These are phyloP conservation scores for Daldinia childiae DNA, from an alignment of 495 filamentous ascomycete species.

Conservation along the genomic window DNA sequence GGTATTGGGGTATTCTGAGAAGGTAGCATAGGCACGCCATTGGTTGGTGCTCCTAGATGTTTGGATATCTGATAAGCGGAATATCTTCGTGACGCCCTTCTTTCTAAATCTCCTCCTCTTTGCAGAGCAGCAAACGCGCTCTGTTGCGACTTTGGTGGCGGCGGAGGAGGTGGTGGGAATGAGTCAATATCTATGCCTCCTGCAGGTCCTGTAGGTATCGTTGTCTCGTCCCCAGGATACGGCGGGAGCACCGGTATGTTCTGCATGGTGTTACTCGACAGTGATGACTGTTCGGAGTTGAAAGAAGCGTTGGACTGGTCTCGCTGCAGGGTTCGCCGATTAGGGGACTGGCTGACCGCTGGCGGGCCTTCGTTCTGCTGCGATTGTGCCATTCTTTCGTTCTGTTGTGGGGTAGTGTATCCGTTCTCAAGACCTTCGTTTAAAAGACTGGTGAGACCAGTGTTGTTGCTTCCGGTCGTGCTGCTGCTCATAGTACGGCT, in stretches of 20 bases:
- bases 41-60: conserved; percentile 81
- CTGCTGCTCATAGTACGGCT: conserved; percentile 72
- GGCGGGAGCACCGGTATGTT: conserved; percentile 73
- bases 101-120: conserved; percentile 88
- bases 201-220: conserved; percentile 53
- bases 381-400: conserved; percentile 25
- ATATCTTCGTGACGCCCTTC: conserved; percentile 90
- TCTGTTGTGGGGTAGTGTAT: conserved; percentile 48
- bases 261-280: conserved; percentile 75
- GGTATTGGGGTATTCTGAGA: conserved; percentile 86
- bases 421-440: conserved; percentile 67
- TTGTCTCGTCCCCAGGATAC: conserved; percentile 65
- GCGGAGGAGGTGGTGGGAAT: conserved; percentile 75
- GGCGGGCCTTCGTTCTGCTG: conserved; percentile 28
- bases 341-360: conserved; percentile 50
- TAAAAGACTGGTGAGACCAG: conserved; percentile 70
- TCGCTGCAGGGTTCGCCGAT: conserved; percentile 51
- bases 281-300: conserved; percentile 63
- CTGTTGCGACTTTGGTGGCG: conserved; percentile 81
- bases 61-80: conserved; percentile 96
- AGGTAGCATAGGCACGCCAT: conserved; percentile 86
- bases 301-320: conserved; percentile 58
- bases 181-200: conserved; percentile 58
- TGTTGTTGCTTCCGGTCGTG: conserved; percentile 67
- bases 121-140: conserved; percentile 93